A percentile compares a stretch with the other conserved stretches of the same genome.
Conservation (phyloP, 2,329 filamentous ascomycete genomes). For the Fusarium mangiferae region DNA sequence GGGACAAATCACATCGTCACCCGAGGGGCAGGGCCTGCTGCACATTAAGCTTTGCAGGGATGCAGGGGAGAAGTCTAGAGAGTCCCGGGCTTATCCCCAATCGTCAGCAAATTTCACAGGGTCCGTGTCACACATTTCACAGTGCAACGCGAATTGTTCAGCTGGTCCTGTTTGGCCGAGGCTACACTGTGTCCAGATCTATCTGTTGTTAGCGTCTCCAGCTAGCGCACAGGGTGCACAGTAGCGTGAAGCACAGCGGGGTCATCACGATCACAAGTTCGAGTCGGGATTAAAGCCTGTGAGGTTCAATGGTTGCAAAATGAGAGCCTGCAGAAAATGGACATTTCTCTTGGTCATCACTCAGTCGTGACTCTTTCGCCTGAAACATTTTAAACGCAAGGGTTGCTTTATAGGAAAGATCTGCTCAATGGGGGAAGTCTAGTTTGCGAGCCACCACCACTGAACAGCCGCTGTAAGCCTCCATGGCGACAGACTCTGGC, state of each 20-base stretch:
- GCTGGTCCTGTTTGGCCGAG: not conserved
- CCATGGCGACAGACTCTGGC: not conserved
- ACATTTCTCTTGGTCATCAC: not conserved
- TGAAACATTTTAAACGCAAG: not conserved
- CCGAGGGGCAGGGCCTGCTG: not conserved
- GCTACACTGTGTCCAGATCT: constrained; percentile 3
- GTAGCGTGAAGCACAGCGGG: not conserved
- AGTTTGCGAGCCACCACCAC: not conserved
- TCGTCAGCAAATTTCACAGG: constrained; percentile 1
- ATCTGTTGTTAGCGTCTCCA: not conserved
- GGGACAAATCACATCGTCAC: not conserved
- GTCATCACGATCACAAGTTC: not conserved
- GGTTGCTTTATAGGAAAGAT: not conserved
- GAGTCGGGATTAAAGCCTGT: not conserved
- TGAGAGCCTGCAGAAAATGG: not conserved
- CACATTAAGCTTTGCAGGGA: constrained; percentile 2
- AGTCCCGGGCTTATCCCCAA: not conserved
- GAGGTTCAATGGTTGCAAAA: not conserved
- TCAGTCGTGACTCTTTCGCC: not conserved
- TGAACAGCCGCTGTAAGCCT: not conserved
- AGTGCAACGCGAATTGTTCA: not conserved
- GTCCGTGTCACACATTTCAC: not conserved
- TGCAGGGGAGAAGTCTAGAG: too few species aligned
- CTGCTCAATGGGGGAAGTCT: not conserved
- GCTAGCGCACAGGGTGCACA: not conserved